These are phyloP conservation scores for Ormosia emarginata DNA, from an alignment of 306 rosid species.

Conservation along the genomic window DNA sequence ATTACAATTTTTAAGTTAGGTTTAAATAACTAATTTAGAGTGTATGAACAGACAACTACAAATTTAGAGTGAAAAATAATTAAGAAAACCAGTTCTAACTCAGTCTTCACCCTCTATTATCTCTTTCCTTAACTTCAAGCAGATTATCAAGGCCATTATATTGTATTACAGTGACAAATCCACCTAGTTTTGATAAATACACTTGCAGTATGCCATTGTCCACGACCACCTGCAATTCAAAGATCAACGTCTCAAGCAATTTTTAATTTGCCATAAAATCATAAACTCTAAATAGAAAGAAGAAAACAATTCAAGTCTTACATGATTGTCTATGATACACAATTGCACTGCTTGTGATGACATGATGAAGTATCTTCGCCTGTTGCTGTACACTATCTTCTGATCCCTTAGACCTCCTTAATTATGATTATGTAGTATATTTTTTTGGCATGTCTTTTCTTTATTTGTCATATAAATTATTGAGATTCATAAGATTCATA, in stretches of 20 bases:
- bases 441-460: neutral
- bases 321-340: slow-evolving; percentile 38
- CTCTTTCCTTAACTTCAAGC: slow-evolving; percentile 45
- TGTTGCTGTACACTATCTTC: neutral
- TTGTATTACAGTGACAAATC: slow-evolving; percentile 61
- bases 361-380: slow-evolving; percentile 33
- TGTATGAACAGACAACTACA: no score
- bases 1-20: no score
- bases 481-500: slow-evolving; percentile 10
- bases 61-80: neutral
- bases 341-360: slow-evolving; percentile 46
- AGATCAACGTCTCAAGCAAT: neutral
- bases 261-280: neutral
- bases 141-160: slow-evolving; percentile 71
- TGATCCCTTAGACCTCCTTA: no score
- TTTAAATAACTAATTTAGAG: no score
- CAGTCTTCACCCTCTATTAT: slow-evolving; percentile 44
- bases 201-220: slow-evolving; percentile 72
- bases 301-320: slow-evolving; percentile 18
- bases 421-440: neutral
- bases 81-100: neutral
- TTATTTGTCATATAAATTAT: neutral
- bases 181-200: slow-evolving; percentile 69
- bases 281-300: neutral
- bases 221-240: slow-evolving; percentile 57